phyloP scores from a whole-genome alignment of 116 monocot species.

The Iris pallida region DNA sequence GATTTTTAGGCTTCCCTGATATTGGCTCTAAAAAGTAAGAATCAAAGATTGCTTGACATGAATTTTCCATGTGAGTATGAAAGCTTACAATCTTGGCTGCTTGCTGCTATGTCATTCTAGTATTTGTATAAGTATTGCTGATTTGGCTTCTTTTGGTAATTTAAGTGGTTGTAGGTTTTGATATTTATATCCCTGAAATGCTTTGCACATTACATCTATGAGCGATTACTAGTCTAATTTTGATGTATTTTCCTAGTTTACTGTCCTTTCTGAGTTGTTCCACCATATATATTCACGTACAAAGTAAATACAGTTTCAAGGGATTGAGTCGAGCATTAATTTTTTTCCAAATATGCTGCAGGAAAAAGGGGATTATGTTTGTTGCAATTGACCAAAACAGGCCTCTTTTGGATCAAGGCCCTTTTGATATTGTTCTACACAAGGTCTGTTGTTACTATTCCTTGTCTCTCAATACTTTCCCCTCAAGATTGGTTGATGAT shows the following conservation, averaged over 20 bases:
- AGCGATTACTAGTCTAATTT: neutral
- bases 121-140: too few species aligned
- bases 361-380: constrained; percentile 93
- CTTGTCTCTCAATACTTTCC: too few species aligned
- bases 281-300: neutral
- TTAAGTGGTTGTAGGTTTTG: neutral
- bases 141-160: too few species aligned
- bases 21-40: too few species aligned
- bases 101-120: too few species aligned
- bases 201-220: neutral
- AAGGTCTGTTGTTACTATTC: constrained; percentile 40
- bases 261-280: neutral
- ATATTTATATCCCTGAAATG: neutral
- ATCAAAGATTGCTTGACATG: too few species aligned
- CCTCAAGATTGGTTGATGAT: neutral
- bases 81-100: too few species aligned
- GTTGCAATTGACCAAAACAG: constrained; percentile 73
- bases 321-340: neutral
- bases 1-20: too few species aligned
- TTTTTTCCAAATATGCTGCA: constrained; percentile 25
- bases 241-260: neutral
- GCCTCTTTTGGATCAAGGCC: constrained; percentile 88
- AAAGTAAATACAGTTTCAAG: neutral
- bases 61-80: too few species aligned
- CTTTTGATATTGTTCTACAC: constrained; percentile 90